Evolutionary conservation across 148 eudicot species (phyloP), one percentile per base, ranked within the genome.

Genomic region (Cornus florida): DNA sequence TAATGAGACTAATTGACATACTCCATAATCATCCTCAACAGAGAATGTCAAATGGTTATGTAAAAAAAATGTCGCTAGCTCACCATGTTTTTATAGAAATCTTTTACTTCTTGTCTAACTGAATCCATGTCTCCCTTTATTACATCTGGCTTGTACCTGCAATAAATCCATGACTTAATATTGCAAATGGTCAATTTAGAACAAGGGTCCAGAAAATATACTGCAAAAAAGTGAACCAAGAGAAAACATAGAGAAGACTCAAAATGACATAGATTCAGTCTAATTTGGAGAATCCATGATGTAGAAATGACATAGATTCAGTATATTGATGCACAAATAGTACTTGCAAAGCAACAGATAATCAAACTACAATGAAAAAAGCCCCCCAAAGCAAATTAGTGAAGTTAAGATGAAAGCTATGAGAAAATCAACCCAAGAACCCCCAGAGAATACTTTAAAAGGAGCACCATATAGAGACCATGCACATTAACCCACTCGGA

Each of bases 61-160:
- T 2, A 77, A 77, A 46, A 13, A 75, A 31, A 31, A 68, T 75
- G 53, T 10, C 35, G 31, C 60, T 16, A 67, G 56, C 85, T 88
- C 80, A 94, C 98, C 85, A 90, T 73, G 31, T 86, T 81, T 66
- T 76, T 57, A 77, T 95, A 93, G 78, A 91, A 96, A 62, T 89
- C 88, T 80, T 85, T 67, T 82, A 96, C 97, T 33, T 96, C 98
- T 64, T 69, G 32, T 79, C 98, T 87, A 73, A 96, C 69, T 46
- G 99, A 96, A 85, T 96, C 99, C 98, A 96, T 84, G 77, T 96
- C 99, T 20, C 99, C 99, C 80, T 89, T 93, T 69, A 96, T 92
- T 32, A 88, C 86, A 84, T 96, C 95, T 70, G 99, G 99, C 86
- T 87, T 91, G 85, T 92, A 93, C 89, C 99, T 96, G 84, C 70